Conservation (phyloP, 176 grass and related monocot genomes). For the Metroxylon sagu region DNA sequence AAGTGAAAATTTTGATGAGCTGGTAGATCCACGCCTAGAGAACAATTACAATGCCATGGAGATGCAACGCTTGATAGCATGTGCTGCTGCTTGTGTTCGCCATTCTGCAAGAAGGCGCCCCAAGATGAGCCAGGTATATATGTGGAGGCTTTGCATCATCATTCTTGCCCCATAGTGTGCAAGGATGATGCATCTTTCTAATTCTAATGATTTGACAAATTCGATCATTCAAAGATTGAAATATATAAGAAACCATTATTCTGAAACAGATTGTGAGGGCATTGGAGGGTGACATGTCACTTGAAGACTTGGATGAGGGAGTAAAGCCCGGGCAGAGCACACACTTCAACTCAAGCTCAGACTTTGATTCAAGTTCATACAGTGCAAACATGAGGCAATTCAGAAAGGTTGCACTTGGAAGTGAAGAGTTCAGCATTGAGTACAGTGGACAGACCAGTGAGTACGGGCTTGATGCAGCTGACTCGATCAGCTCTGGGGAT, state of each 20-base stretch:
- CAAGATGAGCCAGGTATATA: conserved; percentile 79
- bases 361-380: conserved; percentile 59
- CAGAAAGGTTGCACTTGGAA: conserved; percentile 58
- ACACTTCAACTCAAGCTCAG: conserved; percentile 56
- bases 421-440: conserved; percentile 56
- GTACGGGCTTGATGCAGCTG: conserved; percentile 39
- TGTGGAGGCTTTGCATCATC: not conserved
- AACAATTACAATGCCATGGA: conserved; percentile 47
- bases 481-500: conserved; percentile 38
- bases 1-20: conserved; percentile 35
- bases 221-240: not conserved
- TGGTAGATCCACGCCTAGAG: conserved; percentile 57
- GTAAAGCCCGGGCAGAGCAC: conserved; percentile 72
- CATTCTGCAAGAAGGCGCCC: conserved; percentile 82
- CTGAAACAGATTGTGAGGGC: conserved; percentile 59
- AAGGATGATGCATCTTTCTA: not conserved
- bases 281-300: conserved; percentile 73
- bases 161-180: not conserved
- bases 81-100: conserved; percentile 71
- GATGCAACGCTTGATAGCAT: conserved; percentile 65
- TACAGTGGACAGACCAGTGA: conserved; percentile 49
- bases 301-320: conserved; percentile 88
- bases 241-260: not conserved
- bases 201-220: not conserved
- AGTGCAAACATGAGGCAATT: conserved; percentile 45